Conservation (phyloP, 768 basidiomycete genomes). For the Kwoniella dejecticola region DNA sequence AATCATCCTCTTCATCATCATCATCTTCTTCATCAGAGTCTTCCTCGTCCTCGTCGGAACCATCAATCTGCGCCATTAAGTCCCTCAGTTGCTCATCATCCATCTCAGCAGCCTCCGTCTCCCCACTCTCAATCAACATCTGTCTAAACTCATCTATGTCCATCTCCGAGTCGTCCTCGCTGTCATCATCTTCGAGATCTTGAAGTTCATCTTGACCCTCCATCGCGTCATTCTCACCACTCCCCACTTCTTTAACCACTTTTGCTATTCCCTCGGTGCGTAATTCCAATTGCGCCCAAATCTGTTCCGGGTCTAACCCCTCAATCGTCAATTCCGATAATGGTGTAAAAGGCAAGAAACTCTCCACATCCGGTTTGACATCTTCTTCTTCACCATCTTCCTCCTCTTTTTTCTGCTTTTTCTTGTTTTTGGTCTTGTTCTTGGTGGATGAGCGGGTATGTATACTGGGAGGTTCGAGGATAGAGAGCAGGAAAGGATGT, state of each 20-base stretch:
- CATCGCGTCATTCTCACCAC: slow-evolving; percentile 56
- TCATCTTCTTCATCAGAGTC: slow-evolving; percentile 42
- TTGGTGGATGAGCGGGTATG: slow-evolving; percentile 60
- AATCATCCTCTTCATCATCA: slow-evolving; percentile 41
- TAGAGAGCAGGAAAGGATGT: slow-evolving; percentile 65
- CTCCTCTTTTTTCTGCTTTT: slow-evolving; percentile 38
- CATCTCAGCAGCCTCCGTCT: slow-evolving; percentile 10
- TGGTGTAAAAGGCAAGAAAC: slow-evolving; percentile 63
- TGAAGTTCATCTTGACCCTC: slow-evolving; percentile 51
- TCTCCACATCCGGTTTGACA: slow-evolving; percentile 12
- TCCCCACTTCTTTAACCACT: slow-evolving; percentile 68
- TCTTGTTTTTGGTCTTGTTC: slow-evolving; percentile 18
- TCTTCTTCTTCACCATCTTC: slow-evolving; percentile 56
- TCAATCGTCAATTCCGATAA: slow-evolving; percentile 72
- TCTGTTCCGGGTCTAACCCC: slow-evolving; percentile 78
- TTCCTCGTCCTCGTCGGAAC: slow-evolving; percentile 53
- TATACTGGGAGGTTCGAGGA: slow-evolving; percentile 65
- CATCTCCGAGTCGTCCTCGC: slow-evolving; percentile 54
- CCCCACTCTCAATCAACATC: slow-evolving; percentile 33
- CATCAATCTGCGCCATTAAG: slow-evolving; percentile 29
- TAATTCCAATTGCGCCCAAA: slow-evolving; percentile 93
- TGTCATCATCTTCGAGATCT: slow-evolving; percentile 53
- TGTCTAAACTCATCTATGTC: slow-evolving; percentile 29
- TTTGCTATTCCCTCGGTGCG: slow-evolving; percentile 70
- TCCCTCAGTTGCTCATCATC: slow-evolving; percentile 16